phyloP scores from a whole-genome alignment of 2,329 filamentous ascomycete genomes.

The Penicillium sp. region DNA sequence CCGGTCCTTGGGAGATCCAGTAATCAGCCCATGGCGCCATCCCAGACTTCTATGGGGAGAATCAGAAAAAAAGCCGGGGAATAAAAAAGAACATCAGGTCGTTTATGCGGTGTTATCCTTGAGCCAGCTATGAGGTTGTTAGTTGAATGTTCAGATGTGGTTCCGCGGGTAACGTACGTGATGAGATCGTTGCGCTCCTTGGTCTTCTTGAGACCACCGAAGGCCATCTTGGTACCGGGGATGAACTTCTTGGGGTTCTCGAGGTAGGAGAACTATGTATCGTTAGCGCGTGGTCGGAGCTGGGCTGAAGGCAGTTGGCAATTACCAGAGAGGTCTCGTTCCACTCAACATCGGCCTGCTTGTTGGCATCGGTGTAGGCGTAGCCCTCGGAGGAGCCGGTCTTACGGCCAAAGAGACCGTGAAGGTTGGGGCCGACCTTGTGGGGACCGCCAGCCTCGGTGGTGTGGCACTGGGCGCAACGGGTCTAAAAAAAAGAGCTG shows the following conservation, averaged over 20 bases:
- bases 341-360: conserved; percentile 91
- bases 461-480: conserved; percentile 98
- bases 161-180: conserved; percentile 63
- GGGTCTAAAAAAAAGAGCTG: conserved; percentile 54
- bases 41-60: conserved; percentile 19
- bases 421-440: conserved; percentile 96
- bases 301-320: conserved; percentile 4
- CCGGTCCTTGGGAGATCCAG: conserved; percentile 26
- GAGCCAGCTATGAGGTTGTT: conserved; percentile 34
- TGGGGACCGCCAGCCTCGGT: conserved; percentile 84
- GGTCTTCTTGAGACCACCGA: conserved; percentile 98
- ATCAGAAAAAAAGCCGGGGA: conserved; percentile 10
- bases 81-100: conserved; percentile 22
- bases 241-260: conserved; percentile 99
- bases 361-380: conserved; percentile 99
- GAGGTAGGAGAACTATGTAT: conserved; percentile 82
- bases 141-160: conserved; percentile 4
- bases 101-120: conserved; percentile 39
- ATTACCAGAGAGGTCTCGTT: conserved; percentile 77
- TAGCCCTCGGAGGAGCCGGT: conserved; percentile 87
- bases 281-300: conserved; percentile 11
- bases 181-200: conserved; percentile 99
- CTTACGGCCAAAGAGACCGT: conserved; percentile 97
- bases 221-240: conserved; percentile 99
- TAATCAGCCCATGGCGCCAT: conserved; percentile 26